Evolutionary conservation across 108 stramenopile genomes (phyloP).

Genomic region (Poteriospumella lacustris): DNA sequence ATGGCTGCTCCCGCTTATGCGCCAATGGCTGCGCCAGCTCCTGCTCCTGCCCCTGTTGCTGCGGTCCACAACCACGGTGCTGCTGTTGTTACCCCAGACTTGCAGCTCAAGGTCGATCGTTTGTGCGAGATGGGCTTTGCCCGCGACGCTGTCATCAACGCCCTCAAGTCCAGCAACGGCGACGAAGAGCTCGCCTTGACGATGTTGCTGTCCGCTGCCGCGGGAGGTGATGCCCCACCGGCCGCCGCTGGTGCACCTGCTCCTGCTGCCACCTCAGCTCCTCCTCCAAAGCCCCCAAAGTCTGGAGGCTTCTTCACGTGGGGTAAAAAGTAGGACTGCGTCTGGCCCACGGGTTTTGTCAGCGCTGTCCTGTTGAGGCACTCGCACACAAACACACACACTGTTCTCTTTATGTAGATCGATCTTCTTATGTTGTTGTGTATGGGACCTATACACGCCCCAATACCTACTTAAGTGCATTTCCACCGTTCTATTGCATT

Average conservation of each 20-base stretch:
- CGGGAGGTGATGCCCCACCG: background rate
- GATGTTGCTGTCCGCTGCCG: background rate
- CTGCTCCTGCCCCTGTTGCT: background rate
- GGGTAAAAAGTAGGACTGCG: too few relatives aligned
- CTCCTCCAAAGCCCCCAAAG: too few relatives aligned
- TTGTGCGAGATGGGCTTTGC: conserved; percentile 20
- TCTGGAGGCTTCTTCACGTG: too few relatives aligned
- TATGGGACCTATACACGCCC: too few relatives aligned
- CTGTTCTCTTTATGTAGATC: too few relatives aligned
- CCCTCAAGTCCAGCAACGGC: background rate
- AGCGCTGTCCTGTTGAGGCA: too few relatives aligned
- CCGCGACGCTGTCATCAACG: background rate
- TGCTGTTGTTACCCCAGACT: background rate
- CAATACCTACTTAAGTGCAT: too few relatives aligned
- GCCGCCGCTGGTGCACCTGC: background rate
- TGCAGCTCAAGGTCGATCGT: background rate
- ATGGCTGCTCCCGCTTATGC: background rate
- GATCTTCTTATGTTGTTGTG: too few relatives aligned
- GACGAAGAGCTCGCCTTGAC: conserved; percentile 5
- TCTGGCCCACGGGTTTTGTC: too few relatives aligned
- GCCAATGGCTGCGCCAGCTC: background rate
- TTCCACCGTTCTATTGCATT: too few relatives aligned
- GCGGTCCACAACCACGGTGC: background rate
- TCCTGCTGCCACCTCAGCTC: too few relatives aligned
- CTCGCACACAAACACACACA: too few relatives aligned